Evolutionary conservation across 164 flowering plant species (phyloP), one percentile per base, ranked within the genome.

Genomic region (Umbellularia californica): DNA sequence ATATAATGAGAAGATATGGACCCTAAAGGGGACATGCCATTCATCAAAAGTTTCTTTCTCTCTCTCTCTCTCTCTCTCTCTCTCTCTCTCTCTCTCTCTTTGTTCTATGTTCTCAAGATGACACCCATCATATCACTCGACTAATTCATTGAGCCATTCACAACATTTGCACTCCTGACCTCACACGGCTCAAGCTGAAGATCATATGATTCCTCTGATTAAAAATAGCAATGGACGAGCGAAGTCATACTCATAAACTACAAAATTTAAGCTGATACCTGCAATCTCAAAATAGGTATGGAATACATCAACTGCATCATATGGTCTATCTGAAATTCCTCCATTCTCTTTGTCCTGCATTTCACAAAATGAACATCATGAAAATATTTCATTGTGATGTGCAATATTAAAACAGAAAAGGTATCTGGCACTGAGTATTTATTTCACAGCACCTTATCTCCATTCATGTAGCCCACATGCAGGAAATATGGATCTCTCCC

Each of bases 201-300:
- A 41, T 41, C 47, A 6, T 41, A 41, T 41, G 47, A 41, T 41
- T 7, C 47, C 47, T 41, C 47, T 9, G 11, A 9, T 41, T 41
- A 5, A 41, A 41, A 41, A 41, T 41, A 41, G 47, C 47, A 41
- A 41, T 41, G 10, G 47, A 41, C 11, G 47, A 41, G 47, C 17
- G 2, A 55, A 55, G 60, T 15, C 6, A 20, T 30, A 30, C 35
- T 17, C n/a, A 20, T 27, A 66, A 30, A 60, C 25, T 22, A 58
- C 17, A 6, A 20, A 27, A 28, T 28, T 30, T 2, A 72, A 19
- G 19, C 35, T 50, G 9, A 58, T 88, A 91, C 97, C 98, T 50
- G 97, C 98, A 24, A 93, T 89, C 60, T 98, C 99, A 81, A 93
- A 95, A 82, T 86, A 93, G 50, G 98, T 95, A 70, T 93, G 98